Percentiles rank a stretch among this genome's conserved stretches.
These are phyloP conservation scores for Pseudogymnoascus sp. DNA, from an alignment of 2,329 filamentous ascomycete species.

Conservation along the genomic window DNA sequence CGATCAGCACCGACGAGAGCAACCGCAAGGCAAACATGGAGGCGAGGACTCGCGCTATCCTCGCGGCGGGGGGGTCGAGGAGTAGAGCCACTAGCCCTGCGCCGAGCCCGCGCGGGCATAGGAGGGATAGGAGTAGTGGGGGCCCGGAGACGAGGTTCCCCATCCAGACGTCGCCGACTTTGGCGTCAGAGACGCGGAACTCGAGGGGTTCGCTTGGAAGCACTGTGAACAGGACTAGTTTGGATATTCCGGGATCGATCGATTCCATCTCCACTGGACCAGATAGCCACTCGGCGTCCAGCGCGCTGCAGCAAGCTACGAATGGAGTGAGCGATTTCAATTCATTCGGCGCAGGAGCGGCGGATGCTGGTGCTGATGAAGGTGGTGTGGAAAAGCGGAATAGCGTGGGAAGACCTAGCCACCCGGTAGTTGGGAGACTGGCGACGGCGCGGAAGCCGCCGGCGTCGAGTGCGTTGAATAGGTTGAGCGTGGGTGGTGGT, in stretches of 20 bases:
- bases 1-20: constrained; percentile 91
- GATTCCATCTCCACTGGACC: background rate
- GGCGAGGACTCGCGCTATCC: constrained; percentile 75
- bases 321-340: constrained; percentile 14
- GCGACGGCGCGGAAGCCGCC: constrained; percentile 29
- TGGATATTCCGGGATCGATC: constrained; percentile 60
- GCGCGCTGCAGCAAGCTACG: constrained; percentile 17
- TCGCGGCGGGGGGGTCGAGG: constrained; percentile 48
- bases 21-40: constrained; percentile 91
- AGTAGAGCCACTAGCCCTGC: constrained; percentile 68
- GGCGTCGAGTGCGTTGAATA: constrained; percentile 24
- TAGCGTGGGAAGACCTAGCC: constrained; percentile 48
- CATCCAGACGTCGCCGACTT: constrained; percentile 57
- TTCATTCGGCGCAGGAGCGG: background rate
- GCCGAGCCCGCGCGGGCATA: constrained; percentile 52
- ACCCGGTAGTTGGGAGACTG: constrained; percentile 42
- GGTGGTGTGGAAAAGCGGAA: constrained; percentile 51
- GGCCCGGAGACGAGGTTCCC: constrained; percentile 75
- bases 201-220: constrained; percentile 25
- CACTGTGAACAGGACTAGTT: constrained; percentile 47
- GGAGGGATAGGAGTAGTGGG: constrained; percentile 71
- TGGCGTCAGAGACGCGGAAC: constrained; percentile 35
- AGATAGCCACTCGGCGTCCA: background rate
- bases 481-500: constrained; percentile 24
- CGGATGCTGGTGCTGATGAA: background rate